These are phyloP conservation scores for Athelia psychrophila DNA, from an alignment of 1,284 basidiomycete species.

Conservation along the genomic window DNA sequence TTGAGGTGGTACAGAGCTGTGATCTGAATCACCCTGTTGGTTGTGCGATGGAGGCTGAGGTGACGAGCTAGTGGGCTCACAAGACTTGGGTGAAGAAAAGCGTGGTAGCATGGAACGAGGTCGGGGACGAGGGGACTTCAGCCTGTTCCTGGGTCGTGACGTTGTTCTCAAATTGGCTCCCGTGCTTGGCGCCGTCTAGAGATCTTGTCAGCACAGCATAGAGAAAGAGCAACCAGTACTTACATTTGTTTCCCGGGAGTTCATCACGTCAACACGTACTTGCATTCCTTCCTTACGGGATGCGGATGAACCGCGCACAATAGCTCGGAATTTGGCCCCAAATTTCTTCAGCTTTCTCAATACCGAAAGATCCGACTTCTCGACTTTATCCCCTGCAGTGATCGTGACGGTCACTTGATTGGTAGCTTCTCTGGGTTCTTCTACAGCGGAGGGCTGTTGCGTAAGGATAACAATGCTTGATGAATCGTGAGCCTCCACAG, in stretches of 20 bases:
- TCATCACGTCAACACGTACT: not conserved
- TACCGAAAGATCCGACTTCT: not conserved
- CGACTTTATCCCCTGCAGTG: not conserved
- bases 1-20: slow-evolving; percentile 2
- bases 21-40: too few relatives aligned
- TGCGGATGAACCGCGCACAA: not conserved
- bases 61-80: not conserved
- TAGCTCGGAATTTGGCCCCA: slow-evolving; percentile 10
- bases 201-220: not conserved
- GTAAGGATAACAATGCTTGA: not conserved
- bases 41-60: not conserved
- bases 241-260: not conserved
- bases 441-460: not conserved
- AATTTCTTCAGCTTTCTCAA: slow-evolving; percentile 20
- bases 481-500: not conserved
- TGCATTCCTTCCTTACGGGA: not conserved
- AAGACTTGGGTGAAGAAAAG: slow-evolving; percentile 1
- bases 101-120: not conserved
- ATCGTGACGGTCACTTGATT: not conserved
- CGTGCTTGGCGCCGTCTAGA: too few relatives aligned
- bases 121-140: not conserved
- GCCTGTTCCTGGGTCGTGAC: not conserved
- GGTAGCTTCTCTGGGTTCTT: not conserved
- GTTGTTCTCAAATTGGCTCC: too few relatives aligned
- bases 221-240: not conserved